Evolutionary conservation across 2,329 filamentous ascomycete genomes (phyloP).

Genomic region (Hymenoscyphus linearis): DNA sequence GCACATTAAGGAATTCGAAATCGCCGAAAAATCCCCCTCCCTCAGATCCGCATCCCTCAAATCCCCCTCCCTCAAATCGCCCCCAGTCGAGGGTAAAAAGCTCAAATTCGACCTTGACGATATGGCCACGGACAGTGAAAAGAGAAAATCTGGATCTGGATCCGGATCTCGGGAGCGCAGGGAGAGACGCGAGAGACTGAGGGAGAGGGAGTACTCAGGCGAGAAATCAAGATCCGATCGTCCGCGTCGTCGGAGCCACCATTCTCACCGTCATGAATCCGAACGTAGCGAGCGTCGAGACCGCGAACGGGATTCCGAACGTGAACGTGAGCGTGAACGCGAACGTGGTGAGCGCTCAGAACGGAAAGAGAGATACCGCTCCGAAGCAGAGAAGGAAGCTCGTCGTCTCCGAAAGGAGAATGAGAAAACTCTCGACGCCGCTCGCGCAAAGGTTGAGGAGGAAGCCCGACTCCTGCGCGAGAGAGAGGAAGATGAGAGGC

Average conservation of each 20-base stretch:
- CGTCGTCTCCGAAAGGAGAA: conserved; percentile 20
- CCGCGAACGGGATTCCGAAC: conserved; percentile 1
- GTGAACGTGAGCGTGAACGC: conserved; percentile 12
- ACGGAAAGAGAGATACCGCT: conserved; percentile 15
- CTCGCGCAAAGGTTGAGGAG: conserved; percentile 21
- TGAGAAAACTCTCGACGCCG: conserved; percentile 21
- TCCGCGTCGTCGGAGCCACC: conserved; percentile 14
- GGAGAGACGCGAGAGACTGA: too few species aligned
- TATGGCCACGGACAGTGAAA: neutral
- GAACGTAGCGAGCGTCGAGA: conserved; percentile 12
- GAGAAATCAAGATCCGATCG: conserved; percentile 1
- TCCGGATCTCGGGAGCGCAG: conserved; percentile 4
- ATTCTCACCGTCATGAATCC: conserved; percentile 7
- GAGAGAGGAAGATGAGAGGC: conserved; percentile 24
- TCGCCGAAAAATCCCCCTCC: neutral
- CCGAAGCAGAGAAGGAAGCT: conserved; percentile 25
- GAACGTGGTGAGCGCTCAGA: conserved; percentile 11
- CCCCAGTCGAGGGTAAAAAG: conserved; percentile 17
- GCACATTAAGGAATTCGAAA: conserved; percentile 20
- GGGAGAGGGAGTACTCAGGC: neutral
- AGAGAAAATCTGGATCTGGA: conserved; percentile 6
- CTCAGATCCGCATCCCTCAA: conserved; percentile 17
- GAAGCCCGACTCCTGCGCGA: conserved; percentile 16
- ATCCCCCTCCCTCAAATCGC: conserved; percentile 19
- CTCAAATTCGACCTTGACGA: conserved; percentile 3